Evolutionary conservation across 768 basidiomycete genomes (phyloP).

Genomic region (Podaxis rugospora): DNA sequence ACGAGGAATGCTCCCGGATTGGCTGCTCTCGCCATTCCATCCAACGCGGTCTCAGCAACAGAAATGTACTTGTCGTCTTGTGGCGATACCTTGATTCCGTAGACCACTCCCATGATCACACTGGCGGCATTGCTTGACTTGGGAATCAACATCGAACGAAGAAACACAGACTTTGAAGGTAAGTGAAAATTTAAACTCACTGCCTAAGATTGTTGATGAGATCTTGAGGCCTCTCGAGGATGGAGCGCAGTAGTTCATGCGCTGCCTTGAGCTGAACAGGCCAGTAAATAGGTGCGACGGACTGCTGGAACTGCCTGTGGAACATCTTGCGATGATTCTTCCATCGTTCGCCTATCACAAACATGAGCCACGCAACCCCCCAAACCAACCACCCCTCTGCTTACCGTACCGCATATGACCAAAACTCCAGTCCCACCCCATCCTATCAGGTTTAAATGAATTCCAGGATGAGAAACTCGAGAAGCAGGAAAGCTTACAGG

Average conservation of each 20-base stretch:
- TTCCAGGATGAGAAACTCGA: not conserved
- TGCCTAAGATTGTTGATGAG: slow-evolving; percentile 46
- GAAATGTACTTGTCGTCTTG: slow-evolving; percentile 43
- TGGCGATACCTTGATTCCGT: slow-evolving; percentile 42
- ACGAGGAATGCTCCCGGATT: slow-evolving; percentile 53
- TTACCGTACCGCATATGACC: slow-evolving; percentile 47
- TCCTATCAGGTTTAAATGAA: slow-evolving; percentile 16
- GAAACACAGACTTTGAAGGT: not conserved
- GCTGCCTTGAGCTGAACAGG: slow-evolving; percentile 42
- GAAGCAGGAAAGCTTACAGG: slow-evolving; percentile 27
- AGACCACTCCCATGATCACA: slow-evolving; percentile 49
- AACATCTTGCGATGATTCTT: slow-evolving; percentile 49
- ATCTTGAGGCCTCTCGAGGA: slow-evolving; percentile 37
- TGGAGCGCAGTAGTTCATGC: slow-evolving; percentile 37
- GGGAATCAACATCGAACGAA: not conserved
- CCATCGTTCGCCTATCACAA: slow-evolving; percentile 43
- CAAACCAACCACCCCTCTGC: not conserved
- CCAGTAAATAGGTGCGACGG: slow-evolving; percentile 35
- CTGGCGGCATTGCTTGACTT: slow-evolving; percentile 42
- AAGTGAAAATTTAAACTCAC: slow-evolving; percentile 26
- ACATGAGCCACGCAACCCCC: not conserved
- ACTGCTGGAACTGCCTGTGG: slow-evolving; percentile 45
- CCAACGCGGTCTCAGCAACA: slow-evolving; percentile 47
- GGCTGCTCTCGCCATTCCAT: slow-evolving; percentile 45
- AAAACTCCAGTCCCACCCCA: slow-evolving; percentile 46